Evolutionary conservation across 257 asterid species (phyloP).

Genomic region (Asclepias syriaca): DNA sequence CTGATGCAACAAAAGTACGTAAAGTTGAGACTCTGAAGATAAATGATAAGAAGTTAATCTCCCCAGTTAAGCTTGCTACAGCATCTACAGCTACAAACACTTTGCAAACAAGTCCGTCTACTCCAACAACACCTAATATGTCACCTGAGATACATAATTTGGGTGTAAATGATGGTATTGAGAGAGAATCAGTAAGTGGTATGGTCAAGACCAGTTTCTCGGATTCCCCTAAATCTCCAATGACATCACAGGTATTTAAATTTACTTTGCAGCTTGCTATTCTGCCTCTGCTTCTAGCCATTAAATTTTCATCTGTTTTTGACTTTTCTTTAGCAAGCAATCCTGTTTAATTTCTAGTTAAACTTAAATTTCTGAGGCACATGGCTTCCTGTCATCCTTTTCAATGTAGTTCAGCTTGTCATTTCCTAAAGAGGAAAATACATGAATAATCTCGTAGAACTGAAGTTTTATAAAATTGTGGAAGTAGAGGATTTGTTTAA

Average conservation of each 20-base stretch:
- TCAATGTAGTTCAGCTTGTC: neutral
- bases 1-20: slow-evolving; percentile 34
- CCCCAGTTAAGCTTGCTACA: slow-evolving; percentile 40
- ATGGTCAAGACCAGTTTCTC: slow-evolving; percentile 30
- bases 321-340: neutral
- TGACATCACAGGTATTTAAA: slow-evolving; percentile 33
- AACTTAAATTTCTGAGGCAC: neutral
- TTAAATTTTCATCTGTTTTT: neutral
- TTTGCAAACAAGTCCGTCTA: slow-evolving; percentile 26
- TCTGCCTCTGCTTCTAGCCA: neutral
- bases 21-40: slow-evolving; percentile 46
- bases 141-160: slow-evolving; percentile 32
- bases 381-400: neutral
- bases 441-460: neutral
- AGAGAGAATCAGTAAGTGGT: slow-evolving; percentile 31
- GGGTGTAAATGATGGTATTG: slow-evolving; percentile 24
- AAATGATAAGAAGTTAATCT: slow-evolving; percentile 37
- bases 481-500: neutral
- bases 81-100: slow-evolving; percentile 38
- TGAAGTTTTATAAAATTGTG: neutral
- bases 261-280: slow-evolving; percentile 5
- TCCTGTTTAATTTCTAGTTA: slow-evolving; percentile 4
- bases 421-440: neutral
- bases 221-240: slow-evolving; percentile 36
- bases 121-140: slow-evolving; percentile 29